Base-by-base conservation (phyloP, 768 basidiomycete species). In the Xanthoconium purpureum region DNA sequence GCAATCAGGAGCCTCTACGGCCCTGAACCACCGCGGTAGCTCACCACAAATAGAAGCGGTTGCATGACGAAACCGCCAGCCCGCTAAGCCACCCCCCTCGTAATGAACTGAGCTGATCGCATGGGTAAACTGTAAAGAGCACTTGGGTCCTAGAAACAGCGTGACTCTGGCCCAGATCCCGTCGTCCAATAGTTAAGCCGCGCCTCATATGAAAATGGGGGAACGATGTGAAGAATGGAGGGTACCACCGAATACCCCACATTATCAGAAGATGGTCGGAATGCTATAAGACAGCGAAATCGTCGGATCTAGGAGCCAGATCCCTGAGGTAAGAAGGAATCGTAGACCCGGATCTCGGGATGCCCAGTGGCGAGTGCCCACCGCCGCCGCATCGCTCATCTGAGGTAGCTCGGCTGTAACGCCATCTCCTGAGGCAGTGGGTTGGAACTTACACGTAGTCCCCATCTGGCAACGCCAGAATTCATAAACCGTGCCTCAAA, bases 91-190 rank as follows among this genome's bases (percentile, higher is more conserved):
- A 50, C 12, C 33, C 35, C 50, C 55, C 56, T 56, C 66, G 63
- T 65, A 62, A 65, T 63, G 62, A 57, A 52, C 61, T 56, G 56
- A 60, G 50, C 30, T 49, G 47, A 62, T 52, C 57, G 56, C 57
- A 57, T 36, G 65, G 59, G 48, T 62, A 57, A 57, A 63, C 42
- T 7, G 30, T 35, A 33, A 36, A 42, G 33, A 12, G 33, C 36
- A 43, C 32, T 28, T 43, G 18, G 36, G 43, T 32, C 51, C 47
- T 37, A 18, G 47, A 54, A 42, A 55, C 42, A 8, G 47, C 57
- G 43, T 56, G 42, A 47, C n/a, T 24, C 38, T 43, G n/a, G 39
- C 36, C 50, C 39, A 49, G 51, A 39, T 48, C 50, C 45, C 44
- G 52, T 42, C 56, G 36, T 13, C 33, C 39, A 29, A 47, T 20